These are phyloP conservation scores for Mycena maculata DNA, from an alignment of 768 basidiomycete species.

Conservation along the genomic window DNA sequence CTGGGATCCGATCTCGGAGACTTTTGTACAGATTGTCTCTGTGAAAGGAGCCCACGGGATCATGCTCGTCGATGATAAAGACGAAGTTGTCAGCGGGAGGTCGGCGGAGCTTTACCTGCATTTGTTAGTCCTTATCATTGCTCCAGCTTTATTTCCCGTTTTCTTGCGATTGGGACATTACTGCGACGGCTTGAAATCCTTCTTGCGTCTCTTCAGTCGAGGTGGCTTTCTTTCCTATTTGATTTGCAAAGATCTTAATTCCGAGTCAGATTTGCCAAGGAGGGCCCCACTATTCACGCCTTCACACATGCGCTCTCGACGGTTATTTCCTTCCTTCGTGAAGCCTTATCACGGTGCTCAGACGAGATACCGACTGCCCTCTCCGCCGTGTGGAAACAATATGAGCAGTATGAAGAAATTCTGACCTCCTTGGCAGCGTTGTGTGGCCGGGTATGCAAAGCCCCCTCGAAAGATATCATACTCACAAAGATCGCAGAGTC, in stretches of 20 bases:
- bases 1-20: conserved; percentile 69
- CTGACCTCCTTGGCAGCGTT: conserved; percentile 65
- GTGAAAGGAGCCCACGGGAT: conserved; percentile 47
- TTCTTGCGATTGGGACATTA: conserved; percentile 75
- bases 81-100: conserved; percentile 69
- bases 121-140: neutral
- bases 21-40: conserved; percentile 62
- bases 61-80: conserved; percentile 67
- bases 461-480: neutral
- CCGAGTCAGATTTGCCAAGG: conserved; percentile 53
- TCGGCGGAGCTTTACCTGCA: conserved; percentile 37
- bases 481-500: conserved; percentile 40
- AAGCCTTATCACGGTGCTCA: conserved; percentile 53
- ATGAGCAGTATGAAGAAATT: conserved; percentile 60
- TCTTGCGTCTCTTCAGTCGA: conserved; percentile 56
- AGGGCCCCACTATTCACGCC: conserved; percentile 70
- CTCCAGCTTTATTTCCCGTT: conserved; percentile 67
- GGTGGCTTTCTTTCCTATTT: conserved; percentile 50
- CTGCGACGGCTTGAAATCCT: conserved; percentile 75
- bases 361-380: conserved; percentile 43
- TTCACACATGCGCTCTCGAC: conserved; percentile 74
- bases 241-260: conserved; percentile 20
- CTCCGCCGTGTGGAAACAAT: conserved; percentile 61
- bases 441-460: conserved; percentile 63
- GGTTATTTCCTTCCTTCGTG: conserved; percentile 63